Conservation (phyloP, 1,284 basidiomycete species). For the Schizopora paradoxa region DNA sequence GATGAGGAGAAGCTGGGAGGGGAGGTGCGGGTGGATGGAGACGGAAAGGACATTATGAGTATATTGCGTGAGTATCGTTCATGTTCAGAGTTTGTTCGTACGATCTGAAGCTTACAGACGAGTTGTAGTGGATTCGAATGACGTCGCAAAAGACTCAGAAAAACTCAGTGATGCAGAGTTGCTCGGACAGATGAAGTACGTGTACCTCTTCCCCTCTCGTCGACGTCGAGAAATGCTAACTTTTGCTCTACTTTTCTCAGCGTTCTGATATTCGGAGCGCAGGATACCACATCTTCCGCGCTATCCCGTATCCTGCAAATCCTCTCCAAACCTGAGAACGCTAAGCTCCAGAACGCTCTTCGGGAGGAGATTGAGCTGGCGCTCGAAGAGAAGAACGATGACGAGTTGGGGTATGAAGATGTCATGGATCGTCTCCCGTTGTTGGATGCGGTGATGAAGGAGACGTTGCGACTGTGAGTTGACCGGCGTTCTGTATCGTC, state of each 20-base stretch:
- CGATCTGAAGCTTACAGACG: background rate
- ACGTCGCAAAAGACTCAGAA: constrained; percentile 27
- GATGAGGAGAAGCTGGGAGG: constrained; percentile 24
- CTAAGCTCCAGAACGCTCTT: constrained; percentile 22
- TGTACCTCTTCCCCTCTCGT: constrained; percentile 1
- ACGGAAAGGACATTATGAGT: constrained; percentile 44
- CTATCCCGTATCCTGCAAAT: constrained; percentile 18
- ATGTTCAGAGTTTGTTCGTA: background rate
- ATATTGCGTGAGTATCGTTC: constrained; percentile 38
- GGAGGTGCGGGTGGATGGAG: constrained; percentile 20
- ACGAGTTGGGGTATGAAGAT: constrained; percentile 23
- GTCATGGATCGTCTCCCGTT: constrained; percentile 31
- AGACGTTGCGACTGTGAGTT: constrained; percentile 23
- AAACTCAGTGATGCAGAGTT: constrained; percentile 37
- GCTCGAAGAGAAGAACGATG: constrained; percentile 1
- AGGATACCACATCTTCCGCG: constrained; percentile 21
- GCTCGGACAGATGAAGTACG: constrained; percentile 45
- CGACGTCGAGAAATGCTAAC: background rate
- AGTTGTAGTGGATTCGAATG: constrained; percentile 39
- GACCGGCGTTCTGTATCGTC: background rate
- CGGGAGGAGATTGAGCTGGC: constrained; percentile 23
- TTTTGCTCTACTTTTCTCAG: background rate
- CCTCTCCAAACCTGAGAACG: constrained; percentile 13
- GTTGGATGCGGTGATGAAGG: constrained; percentile 31
- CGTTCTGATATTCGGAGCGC: constrained; percentile 16